phyloP scores from a whole-genome alignment of 2,329 filamentous ascomycete genomes.

The Apiospora kogelbergensis region DNA sequence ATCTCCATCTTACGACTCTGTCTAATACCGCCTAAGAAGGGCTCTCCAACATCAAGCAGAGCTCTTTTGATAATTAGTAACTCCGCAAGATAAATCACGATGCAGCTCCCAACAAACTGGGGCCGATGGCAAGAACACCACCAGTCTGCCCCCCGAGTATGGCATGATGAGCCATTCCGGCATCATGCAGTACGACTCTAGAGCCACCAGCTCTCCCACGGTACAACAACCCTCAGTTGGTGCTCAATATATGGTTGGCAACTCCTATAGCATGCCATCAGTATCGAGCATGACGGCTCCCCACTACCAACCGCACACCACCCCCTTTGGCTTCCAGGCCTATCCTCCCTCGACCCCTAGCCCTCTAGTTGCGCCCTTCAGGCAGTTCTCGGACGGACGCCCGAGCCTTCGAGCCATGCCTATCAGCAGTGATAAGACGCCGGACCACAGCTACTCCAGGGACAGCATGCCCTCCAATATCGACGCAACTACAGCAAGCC shows the following conservation, averaged over 20 bases:
- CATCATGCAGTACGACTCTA: constrained; percentile 51
- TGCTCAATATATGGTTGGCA: constrained; percentile 46
- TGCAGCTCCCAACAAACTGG: constrained; percentile 55
- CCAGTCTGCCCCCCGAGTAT: constrained; percentile 39
- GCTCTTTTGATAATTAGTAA: constrained; percentile 22
- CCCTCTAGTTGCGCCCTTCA: constrained; percentile 26
- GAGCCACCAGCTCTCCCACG: constrained; percentile 36
- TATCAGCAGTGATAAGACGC: constrained; percentile 29
- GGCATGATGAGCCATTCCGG: constrained; percentile 46
- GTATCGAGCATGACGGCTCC: constrained; percentile 42
- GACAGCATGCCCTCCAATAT: constrained; percentile 9
- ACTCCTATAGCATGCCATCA: constrained; percentile 43
- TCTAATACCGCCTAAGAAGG: background rate
- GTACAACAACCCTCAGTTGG: constrained; percentile 45
- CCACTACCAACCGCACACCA: constrained; percentile 42
- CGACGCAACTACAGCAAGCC: constrained; percentile 28
- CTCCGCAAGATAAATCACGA: constrained; percentile 28
- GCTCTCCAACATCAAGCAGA: background rate
- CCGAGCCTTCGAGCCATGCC: constrained; percentile 27
- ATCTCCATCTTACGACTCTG: background rate
- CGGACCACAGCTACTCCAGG: constrained; percentile 21
- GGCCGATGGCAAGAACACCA: constrained; percentile 55
- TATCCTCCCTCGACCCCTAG: constrained; percentile 35
- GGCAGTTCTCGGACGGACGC: constrained; percentile 28
- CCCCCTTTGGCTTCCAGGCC: constrained; percentile 43